Base-by-base conservation (phyloP, 2,329 filamentous ascomycete species). In the Pseudogymnoascus sp. region DNA sequence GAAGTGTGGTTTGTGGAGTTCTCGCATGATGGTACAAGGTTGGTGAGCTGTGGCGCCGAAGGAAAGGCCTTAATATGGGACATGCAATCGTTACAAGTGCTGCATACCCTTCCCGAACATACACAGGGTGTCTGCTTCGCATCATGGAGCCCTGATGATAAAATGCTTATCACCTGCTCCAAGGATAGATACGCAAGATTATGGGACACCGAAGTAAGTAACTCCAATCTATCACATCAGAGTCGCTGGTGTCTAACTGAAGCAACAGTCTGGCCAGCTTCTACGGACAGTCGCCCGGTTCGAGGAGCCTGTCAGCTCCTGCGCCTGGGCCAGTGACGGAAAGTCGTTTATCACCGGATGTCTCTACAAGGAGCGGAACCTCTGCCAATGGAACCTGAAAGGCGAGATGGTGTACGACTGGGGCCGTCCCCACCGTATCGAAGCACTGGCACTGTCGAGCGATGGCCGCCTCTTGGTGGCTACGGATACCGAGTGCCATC, bases 1-100 rank as follows among this genome's bases (percentile, higher is more conserved):
- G 93, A 99, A 76, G 89, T 97, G 11, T 99, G 93, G 93, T 90
- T 91, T 71, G 81, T 97, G 10, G 84, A 88, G 61, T 99, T 96
- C 74, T 97, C 93, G 4, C 88, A 96, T 66, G 88, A 96, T 70
- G 95, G 95, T 15, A 84, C 82, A 21, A 89, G 84, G 69, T 77
- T 99, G 63, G 95, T 93, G 1, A 93, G 90, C 37, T 90, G 91
- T 64, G 91, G 93, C 60, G 84, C 84, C 69, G 89, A 91, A 66
- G 85, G 84, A 29, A 81, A 83, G 7, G 88, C 96, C 59, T 82
- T 91, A 62, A 89, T 99, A 64, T 97, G 95, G 78, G 88, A 96
- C 63, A 88, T 90, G 0, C 79, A 79, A 1, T 83, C 83, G 0
- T 96, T 93, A 72, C 77, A 83, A 15, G 77, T 89, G 7, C 70